Percentiles rank a stretch among this genome's conserved stretches.
Evolutionary conservation across 345 rosid species (phyloP).

Genomic region (Clarkia xantiana): DNA sequence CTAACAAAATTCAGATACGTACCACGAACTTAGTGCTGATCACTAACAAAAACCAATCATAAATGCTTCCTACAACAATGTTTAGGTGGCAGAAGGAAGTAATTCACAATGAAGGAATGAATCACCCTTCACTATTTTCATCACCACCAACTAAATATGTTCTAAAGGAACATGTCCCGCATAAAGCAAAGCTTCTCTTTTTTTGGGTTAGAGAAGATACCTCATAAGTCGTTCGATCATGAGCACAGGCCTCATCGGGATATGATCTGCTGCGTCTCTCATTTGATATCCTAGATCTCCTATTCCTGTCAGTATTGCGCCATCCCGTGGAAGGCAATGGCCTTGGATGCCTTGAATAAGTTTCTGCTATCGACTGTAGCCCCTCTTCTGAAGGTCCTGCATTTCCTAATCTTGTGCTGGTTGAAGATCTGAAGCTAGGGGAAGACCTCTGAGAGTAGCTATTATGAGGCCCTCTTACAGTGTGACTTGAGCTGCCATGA

Average conservation of each 20-base stretch:
- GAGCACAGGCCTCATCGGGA: slow-evolving; percentile 36
- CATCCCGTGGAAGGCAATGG: slow-evolving; percentile 34
- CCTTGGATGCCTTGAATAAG: slow-evolving; percentile 51
- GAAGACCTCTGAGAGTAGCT: slow-evolving; percentile 45
- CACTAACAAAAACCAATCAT: no score
- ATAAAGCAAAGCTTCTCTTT: neutral
- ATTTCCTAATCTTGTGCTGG: slow-evolving; percentile 33
- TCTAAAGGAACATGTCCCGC: no score
- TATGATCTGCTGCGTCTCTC: slow-evolving; percentile 48
- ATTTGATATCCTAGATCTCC: slow-evolving; percentile 50
- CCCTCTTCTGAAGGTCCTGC: slow-evolving; percentile 37
- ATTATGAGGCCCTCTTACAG: slow-evolving; percentile 33
- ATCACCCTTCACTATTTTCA: no score
- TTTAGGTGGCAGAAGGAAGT: no score
- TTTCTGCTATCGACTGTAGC: slow-evolving; percentile 39
- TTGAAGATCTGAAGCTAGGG: slow-evolving; percentile 49
- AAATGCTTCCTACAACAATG: no score
- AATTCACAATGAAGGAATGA: no score
- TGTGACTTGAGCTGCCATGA: slow-evolving; percentile 32
- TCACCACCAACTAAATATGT: no score
- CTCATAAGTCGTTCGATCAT: slow-evolving; percentile 48
- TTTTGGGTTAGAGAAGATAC: slow-evolving; percentile 16
- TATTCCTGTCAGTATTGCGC: slow-evolving; percentile 45
- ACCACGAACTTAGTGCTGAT: neutral
- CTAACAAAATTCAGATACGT: slow-evolving; percentile 20